Evolutionary conservation across 305 asterid genomes (phyloP).

Genomic region (Stenogyne calaminthoides): DNA sequence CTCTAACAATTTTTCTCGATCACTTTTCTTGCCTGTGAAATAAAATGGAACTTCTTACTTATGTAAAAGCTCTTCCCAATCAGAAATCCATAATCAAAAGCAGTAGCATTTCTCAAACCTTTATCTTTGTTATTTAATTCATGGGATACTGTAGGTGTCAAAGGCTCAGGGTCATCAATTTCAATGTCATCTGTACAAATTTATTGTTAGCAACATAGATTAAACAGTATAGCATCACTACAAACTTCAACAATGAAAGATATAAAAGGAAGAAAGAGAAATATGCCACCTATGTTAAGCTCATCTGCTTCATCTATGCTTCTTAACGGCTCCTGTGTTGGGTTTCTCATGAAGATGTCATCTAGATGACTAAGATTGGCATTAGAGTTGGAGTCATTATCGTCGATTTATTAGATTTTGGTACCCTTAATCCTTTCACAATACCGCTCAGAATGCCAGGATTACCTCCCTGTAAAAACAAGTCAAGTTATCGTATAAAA

Average conservation of each 20-base stretch:
- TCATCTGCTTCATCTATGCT: constrained; percentile 48
- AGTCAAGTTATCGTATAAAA: constrained; percentile 32
- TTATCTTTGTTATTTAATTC: constrained; percentile 43
- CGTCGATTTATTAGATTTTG: constrained; percentile 44
- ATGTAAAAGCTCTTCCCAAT: constrained; percentile 19
- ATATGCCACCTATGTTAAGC: constrained; percentile 68
- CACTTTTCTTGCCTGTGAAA: constrained; percentile 56
- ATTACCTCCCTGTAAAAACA: constrained; percentile 59
- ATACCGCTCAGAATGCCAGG: constrained; percentile 62
- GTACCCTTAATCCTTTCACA: constrained; percentile 69
- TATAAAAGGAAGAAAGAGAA: constrained; percentile 9
- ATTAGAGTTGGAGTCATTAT: constrained; percentile 39
- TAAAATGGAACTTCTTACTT: constrained; percentile 21
- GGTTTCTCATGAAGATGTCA: constrained; percentile 56
- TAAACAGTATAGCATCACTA: constrained; percentile 24
- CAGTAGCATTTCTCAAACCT: constrained; percentile 43
- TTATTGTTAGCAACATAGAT: constrained; percentile 33
- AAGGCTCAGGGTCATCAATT: constrained; percentile 72
- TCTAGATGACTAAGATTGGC: constrained; percentile 61
- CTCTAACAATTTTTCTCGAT: constrained; percentile 61
- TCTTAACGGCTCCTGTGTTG: constrained; percentile 44
- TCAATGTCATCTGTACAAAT: constrained; percentile 72
- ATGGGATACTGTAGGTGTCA: constrained; percentile 50
- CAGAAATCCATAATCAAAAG: constrained; percentile 20
- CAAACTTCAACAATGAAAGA: not conserved